Conservation (phyloP, 2,329 filamentous ascomycete genomes). For the Pyrenophora seminiperda region DNA sequence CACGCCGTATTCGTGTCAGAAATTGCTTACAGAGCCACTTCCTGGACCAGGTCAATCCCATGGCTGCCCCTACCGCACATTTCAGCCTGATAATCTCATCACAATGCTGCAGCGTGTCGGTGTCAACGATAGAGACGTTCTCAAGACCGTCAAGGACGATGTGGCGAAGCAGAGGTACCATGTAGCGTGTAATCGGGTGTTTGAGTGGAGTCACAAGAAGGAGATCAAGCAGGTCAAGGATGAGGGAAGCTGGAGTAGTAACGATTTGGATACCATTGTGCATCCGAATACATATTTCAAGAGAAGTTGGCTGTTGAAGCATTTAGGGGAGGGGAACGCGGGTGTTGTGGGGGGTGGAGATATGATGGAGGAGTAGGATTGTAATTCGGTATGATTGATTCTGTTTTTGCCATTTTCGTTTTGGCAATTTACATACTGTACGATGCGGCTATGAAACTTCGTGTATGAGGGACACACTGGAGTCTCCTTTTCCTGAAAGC, state of each 20-base stretch:
- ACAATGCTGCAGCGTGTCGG: conserved; percentile 77
- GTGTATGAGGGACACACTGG: too few species aligned
- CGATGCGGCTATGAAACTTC: too few species aligned
- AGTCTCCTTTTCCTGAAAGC: too few species aligned
- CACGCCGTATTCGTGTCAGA: conserved; percentile 91
- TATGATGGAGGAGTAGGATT: conserved; percentile 43
- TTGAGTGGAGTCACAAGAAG: conserved; percentile 79
- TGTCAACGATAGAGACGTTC: conserved; percentile 74
- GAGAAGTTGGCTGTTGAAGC: conserved; percentile 86
- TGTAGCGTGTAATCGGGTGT: conserved; percentile 95
- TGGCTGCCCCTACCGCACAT: conserved; percentile 96
- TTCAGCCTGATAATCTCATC: conserved; percentile 83
- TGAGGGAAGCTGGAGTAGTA: conserved; percentile 56
- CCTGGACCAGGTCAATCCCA: conserved; percentile 87
- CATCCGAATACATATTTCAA: conserved; percentile 99
- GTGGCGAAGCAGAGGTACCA: conserved; percentile 88
- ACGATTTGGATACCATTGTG: conserved; percentile 90
- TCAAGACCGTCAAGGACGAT: conserved; percentile 85
- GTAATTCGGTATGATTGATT: too few species aligned
- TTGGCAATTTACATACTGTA: too few species aligned
- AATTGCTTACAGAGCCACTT: conserved; percentile 86
- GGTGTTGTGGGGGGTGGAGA: conserved; percentile 37
- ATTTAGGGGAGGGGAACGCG: conserved; percentile 61
- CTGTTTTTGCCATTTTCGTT: too few species aligned
- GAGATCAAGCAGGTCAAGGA: conserved; percentile 59